phyloP scores from a whole-genome alignment of 1,139 yeast genomes.

The Zygosaccharomyces sapae region DNA sequence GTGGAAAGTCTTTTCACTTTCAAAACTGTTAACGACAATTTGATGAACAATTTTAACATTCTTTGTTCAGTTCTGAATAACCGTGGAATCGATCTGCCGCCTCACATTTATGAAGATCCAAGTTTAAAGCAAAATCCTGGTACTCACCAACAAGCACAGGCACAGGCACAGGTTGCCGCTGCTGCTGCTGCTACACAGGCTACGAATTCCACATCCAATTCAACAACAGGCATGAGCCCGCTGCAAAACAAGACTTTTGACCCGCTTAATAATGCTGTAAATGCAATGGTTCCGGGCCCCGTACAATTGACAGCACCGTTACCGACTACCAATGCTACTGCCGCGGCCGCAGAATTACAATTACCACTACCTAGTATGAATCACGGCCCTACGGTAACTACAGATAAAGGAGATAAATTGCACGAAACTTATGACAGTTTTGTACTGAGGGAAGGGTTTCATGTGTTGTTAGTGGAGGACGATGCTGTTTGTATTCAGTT shows the following conservation, averaged over 20 bases:
- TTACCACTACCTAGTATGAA: slow-evolving; percentile 9
- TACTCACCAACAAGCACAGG: slow-evolving; percentile 7
- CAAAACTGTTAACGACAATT: slow-evolving; percentile 54
- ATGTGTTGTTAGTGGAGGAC: slow-evolving; percentile 79
- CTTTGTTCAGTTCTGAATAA: slow-evolving; percentile 48
- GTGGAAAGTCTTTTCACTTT: slow-evolving; percentile 56
- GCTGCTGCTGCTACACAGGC: slow-evolving; percentile 13
- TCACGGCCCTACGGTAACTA: slow-evolving; percentile 5
- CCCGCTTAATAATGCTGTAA: slow-evolving; percentile 10
- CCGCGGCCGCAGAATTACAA: slow-evolving; percentile 9
- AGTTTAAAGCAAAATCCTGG: slow-evolving; percentile 14
- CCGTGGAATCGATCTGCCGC: slow-evolving; percentile 66
- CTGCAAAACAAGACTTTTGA: slow-evolving; percentile 10
- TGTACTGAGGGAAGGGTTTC: slow-evolving; percentile 44
- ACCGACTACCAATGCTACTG: slow-evolving; percentile 13
- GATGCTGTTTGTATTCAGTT: slow-evolving; percentile 78
- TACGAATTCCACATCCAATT: neutral
- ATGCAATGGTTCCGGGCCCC: slow-evolving; percentile 16
- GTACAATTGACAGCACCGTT: slow-evolving; percentile 18
- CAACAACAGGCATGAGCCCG: slow-evolving; percentile 14
- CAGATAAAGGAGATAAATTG: slow-evolving; percentile 6
- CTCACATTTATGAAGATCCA: slow-evolving; percentile 22
- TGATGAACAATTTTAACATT: slow-evolving; percentile 48
- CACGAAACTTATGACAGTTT: slow-evolving; percentile 10
- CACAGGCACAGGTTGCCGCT: slow-evolving; percentile 1